Evolutionary conservation across 2,329 filamentous ascomycete species (phyloP).

Genomic region (Pezicula rhizophila): DNA sequence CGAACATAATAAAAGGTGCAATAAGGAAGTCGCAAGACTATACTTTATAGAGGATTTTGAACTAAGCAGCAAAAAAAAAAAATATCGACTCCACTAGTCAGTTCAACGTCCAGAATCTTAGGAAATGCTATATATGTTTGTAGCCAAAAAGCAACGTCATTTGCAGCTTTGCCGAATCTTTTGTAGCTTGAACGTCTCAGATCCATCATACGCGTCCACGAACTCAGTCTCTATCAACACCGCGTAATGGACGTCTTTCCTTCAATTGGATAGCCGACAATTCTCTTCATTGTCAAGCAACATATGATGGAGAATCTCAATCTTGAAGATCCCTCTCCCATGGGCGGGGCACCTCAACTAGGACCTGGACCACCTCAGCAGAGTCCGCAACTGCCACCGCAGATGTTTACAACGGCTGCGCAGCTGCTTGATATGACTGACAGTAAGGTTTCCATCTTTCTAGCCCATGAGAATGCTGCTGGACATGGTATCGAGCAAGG

Average conservation of each 20-base stretch:
- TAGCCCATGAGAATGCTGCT: background rate
- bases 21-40: no score
- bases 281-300: background rate
- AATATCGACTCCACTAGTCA: no score
- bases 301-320: conserved; percentile 46
- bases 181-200: background rate
- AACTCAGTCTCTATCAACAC: conserved; percentile 2
- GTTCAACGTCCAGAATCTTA: no score
- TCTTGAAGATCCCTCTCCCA: conserved; percentile 42
- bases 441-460: conserved; percentile 55
- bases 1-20: no score
- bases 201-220: background rate
- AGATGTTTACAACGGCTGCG: conserved; percentile 98
- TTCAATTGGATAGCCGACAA: conserved; percentile 13
- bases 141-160: background rate
- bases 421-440: conserved; percentile 94
- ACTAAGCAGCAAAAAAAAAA: no score
- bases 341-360: conserved; percentile 10
- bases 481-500: background rate
- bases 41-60: no score
- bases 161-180: background rate
- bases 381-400: conserved; percentile 68
- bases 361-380: conserved; percentile 19
- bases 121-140: background rate
- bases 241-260: conserved; percentile 17